phyloP scores from a whole-genome alignment of 306 rosid genomes.

The Prunus mira region DNA sequence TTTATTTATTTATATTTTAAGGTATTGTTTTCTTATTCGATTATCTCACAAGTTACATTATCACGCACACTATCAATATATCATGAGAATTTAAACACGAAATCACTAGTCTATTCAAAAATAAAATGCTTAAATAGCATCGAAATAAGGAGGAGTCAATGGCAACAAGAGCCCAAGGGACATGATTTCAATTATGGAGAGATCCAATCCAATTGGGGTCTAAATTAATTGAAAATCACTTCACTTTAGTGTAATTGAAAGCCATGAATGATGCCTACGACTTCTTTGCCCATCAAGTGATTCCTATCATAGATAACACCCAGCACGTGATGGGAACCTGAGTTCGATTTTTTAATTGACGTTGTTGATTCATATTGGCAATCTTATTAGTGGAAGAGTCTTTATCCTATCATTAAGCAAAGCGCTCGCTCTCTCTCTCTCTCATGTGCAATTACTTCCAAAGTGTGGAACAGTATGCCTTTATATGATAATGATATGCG shows the following conservation, averaged over 20 bases:
- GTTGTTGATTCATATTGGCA: background rate
- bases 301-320: constrained; percentile 19
- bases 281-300: constrained; percentile 12
- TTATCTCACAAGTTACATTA: background rate
- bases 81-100: no score
- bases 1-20: background rate
- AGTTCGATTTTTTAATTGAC: constrained; percentile 7
- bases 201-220: background rate
- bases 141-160: background rate
- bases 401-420: background rate
- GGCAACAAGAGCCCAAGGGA: background rate
- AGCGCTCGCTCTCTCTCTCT: background rate
- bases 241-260: background rate
- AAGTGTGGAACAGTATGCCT: background rate
- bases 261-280: background rate
- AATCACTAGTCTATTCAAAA: rapidly evolving
- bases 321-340: constrained; percentile 32
- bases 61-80: no score
- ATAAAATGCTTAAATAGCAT: no score
- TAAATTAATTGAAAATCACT: background rate
- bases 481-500: background rate
- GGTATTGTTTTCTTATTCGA: background rate
- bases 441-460: background rate
- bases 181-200: background rate
- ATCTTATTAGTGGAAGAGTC: background rate